Evolutionary conservation across 192 early-diverging fungal genomes (phyloP).

Genomic region (Coemansia sp.): DNA sequence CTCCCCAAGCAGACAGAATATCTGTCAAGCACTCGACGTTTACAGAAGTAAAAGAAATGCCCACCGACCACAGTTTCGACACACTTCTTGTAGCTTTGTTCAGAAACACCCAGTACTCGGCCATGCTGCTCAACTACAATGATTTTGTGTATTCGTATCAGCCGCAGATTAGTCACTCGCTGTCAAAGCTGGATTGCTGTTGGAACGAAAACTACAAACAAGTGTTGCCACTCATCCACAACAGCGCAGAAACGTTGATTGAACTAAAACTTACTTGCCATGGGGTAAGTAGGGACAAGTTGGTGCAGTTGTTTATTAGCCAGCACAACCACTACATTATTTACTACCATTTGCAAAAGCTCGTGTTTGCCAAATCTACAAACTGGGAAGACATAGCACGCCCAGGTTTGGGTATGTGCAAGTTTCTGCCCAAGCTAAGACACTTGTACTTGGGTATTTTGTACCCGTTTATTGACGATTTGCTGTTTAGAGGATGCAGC

Average conservation of each 20-base stretch:
- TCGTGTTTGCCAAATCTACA: conserved; percentile 1
- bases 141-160: conserved; percentile 13
- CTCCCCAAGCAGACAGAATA: not conserved
- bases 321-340: conserved; percentile 4
- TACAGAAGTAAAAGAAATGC: conserved; percentile 6
- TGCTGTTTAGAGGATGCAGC: conserved; percentile 14
- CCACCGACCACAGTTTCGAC: conserved; percentile 15
- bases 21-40: conserved; percentile 4
- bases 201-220: conserved; percentile 7
- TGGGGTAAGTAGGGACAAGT: conserved; percentile 4
- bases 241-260: conserved; percentile 7
- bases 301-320: conserved; percentile 8
- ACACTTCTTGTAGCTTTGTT: conserved; percentile 2
- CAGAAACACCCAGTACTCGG: conserved; percentile 8
- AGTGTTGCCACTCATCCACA: conserved; percentile 16
- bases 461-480: conserved; percentile 22
- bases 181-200: conserved; percentile 16
- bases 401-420: not conserved
- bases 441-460: conserved; percentile 6
- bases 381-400: not conserved
- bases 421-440: conserved; percentile 11
- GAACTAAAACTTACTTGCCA: conserved; percentile 3
- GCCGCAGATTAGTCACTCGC: conserved; percentile 15
- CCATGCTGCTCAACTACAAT: conserved; percentile 4
- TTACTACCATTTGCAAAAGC: conserved; percentile 6